A percentile compares a stretch with the other conserved stretches of the same genome.
Evolutionary conservation across 345 rosid genomes (phyloP).

Genomic region (Boechera retrofracta): DNA sequence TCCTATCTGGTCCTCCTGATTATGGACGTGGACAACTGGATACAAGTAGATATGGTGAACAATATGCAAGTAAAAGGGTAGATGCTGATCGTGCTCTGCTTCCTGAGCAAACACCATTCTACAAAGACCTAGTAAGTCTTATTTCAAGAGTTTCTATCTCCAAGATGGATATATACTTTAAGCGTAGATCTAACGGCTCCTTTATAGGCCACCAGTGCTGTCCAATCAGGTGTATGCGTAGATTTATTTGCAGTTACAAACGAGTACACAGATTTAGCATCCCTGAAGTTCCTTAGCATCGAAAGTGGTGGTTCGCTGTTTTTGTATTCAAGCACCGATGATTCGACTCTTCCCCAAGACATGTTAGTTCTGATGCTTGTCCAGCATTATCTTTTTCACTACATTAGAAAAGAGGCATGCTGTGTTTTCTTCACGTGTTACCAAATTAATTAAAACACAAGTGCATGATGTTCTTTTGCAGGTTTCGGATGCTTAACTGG

Average conservation of each 20-base stretch:
- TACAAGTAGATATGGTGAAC: constrained; percentile 97
- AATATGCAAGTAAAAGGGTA: constrained; percentile 97
- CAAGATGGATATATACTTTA: constrained; percentile 25
- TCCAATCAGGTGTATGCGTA: constrained; percentile 97
- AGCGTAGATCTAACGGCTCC: constrained; percentile 50
- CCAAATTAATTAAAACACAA: constrained; percentile 17
- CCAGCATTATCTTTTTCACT: neutral
- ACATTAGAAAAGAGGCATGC: neutral
- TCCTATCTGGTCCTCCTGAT: constrained; percentile 99
- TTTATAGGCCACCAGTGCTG: constrained; percentile 93
- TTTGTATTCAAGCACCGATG: constrained; percentile 88
- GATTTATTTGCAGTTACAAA: constrained; percentile 95
- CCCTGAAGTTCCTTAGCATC: constrained; percentile 93
- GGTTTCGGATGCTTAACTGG: constrained; percentile 92
- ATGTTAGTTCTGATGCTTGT: constrained; percentile 64
- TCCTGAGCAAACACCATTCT: constrained; percentile 98
- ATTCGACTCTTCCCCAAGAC: constrained; percentile 99
- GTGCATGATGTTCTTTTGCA: constrained; percentile 44
- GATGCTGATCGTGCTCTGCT: constrained; percentile 99
- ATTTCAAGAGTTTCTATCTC: constrained; percentile 28
- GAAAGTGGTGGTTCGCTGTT: constrained; percentile 98
- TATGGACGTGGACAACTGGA: constrained; percentile 97
- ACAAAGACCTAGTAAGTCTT: constrained; percentile 83
- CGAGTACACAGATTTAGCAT: constrained; percentile 98
- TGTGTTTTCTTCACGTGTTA: constrained; percentile 16